These are phyloP conservation scores for Madurella mycetomatis DNA, from an alignment of 2,329 filamentous ascomycete genomes.

Conservation along the genomic window DNA sequence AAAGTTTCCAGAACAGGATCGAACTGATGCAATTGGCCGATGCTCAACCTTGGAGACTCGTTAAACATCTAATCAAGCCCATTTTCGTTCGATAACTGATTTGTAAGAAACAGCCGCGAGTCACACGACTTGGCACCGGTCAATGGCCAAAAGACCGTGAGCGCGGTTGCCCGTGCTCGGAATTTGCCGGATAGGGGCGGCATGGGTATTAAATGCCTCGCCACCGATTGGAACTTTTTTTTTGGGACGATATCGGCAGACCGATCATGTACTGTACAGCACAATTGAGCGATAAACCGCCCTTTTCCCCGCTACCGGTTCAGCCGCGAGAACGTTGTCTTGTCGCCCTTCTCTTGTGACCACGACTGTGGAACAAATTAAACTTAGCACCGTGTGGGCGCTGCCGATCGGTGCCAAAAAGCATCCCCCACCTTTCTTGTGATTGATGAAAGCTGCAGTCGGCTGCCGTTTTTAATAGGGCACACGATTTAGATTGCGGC, in stretches of 20 bases:
- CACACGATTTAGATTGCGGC: too few species aligned
- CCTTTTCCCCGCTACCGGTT: neutral
- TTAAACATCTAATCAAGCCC: too few species aligned
- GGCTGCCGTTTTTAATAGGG: too few species aligned
- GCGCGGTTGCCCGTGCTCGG: neutral
- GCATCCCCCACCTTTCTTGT: neutral
- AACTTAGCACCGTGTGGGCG: neutral
- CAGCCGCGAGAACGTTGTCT: too few species aligned
- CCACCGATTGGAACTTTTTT: neutral
- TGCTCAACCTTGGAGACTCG: too few species aligned
- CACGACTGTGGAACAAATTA: neutral
- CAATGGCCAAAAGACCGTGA: neutral
- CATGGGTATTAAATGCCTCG: neutral
- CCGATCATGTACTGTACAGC: too few species aligned
- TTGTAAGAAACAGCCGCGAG: neutral
- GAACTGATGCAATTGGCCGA: too few species aligned
- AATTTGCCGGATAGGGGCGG: neutral
- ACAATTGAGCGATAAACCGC: neutral
- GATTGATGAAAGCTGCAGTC: neutral
- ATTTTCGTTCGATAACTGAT: too few species aligned
- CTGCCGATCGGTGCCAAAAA: neutral
- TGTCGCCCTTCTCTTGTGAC: too few species aligned
- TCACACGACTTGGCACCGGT: neutral
- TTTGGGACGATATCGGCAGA: neutral
- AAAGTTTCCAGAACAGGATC: too few species aligned